Evolutionary conservation across 139 green algal genomes (phyloP).

Genomic region (Pycnococcus provasolii): DNA sequence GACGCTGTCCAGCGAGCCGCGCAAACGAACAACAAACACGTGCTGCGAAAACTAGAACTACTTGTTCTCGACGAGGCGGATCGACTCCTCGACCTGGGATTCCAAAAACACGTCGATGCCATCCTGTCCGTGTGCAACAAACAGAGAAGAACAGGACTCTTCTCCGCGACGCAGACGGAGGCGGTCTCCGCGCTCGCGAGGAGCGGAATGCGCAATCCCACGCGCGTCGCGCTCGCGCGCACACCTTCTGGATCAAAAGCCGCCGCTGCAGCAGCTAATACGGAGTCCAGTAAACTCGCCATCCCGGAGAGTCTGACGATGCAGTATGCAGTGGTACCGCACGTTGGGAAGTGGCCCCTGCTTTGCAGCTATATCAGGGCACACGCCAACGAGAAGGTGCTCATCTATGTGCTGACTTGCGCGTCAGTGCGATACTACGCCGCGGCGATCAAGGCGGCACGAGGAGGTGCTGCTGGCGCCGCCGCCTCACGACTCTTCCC

Average conservation of each 20-base stretch:
- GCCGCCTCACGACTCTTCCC: conserved; percentile 6
- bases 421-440: conserved; percentile 67
- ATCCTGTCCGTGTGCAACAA: conserved; percentile 74
- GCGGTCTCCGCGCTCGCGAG: conserved; percentile 66
- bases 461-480: background rate
- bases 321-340: conserved; percentile 45
- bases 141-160: conserved; percentile 85
- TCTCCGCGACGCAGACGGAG: conserved; percentile 90
- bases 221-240: conserved; percentile 52
- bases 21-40: too few relatives aligned
- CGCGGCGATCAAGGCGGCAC: conserved; percentile 26
- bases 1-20: conserved; percentile 61
- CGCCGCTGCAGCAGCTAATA: background rate
- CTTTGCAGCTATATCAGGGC: conserved; percentile 44
- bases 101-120: conserved; percentile 56
- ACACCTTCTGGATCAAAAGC: background rate
- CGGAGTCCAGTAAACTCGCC: conserved; percentile 29
- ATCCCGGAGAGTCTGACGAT: conserved; percentile 60
- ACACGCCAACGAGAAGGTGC: conserved; percentile 59
- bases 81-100: conserved; percentile 87
- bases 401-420: conserved; percentile 93
- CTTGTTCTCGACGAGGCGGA: conserved; percentile 95
- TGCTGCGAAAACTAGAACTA: conserved; percentile 40
- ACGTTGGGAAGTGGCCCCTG: conserved; percentile 55
- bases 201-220: conserved; percentile 83